Base-by-base conservation (phyloP, 148 eudicot species). In the Silene uniflora region DNA sequence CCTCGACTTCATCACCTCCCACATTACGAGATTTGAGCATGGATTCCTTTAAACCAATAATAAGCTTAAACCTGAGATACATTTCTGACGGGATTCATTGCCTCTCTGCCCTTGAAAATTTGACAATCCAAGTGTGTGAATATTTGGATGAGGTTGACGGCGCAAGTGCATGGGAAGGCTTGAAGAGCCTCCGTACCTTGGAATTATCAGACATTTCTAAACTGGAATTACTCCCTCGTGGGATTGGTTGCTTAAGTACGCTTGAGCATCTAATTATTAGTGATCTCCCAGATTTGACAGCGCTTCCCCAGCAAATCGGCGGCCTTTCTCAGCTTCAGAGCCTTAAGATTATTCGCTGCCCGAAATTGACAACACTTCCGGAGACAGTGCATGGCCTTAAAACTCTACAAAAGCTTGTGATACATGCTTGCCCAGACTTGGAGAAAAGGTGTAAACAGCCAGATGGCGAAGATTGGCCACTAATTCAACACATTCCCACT, bases 381-480 rank as follows among this genome's bases (percentile, higher is more conserved):
- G 24, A 66, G n/a, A 58, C 73, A 21, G 21, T 67, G 10, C 0
- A 5, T 39, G 16, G 17, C 35, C 65, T 76, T 25, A 76, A 72
- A 2, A 39, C 12, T 16, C 60, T 76, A 17, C 78, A 67, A 67
- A 25, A 52, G 13, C 78, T 76, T 10, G 16, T 49, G 64, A 67
- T 76, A 7, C 7, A 4, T 2, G 19, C 12, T 7, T 75, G 77
- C 60, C 77, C 62, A 10, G 29, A 66, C 19, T 63, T 75, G 11
- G 42, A 22, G 5, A 75, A 17, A 66, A 65, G 71, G 29, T 66
- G n/a, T n/a, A n/a, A n/a, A n/a, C n/a, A n/a, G n/a, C n/a, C n/a
- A n/a, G n/a, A n/a, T n/a, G n/a, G n/a, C 32, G 58, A 65, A 49
- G 63, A 65, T 16, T 75, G 71, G 71, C 62, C 78, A 29, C 63